Base-by-base conservation (phyloP, 2,329 filamentous ascomycete species). In the Aspergillus ibericus region DNA sequence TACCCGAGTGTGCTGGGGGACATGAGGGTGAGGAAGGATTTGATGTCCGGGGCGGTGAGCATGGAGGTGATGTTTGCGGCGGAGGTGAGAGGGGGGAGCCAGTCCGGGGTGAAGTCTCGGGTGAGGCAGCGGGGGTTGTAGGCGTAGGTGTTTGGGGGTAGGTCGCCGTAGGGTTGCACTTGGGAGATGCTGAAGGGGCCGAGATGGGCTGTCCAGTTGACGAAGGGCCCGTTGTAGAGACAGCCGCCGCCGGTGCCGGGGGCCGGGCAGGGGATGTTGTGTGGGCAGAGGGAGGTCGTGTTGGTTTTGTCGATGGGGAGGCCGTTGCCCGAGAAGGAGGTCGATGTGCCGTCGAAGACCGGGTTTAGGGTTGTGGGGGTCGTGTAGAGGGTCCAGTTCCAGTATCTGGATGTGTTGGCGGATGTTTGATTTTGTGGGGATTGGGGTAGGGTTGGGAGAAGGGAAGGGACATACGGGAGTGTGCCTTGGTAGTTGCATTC, bases 401-500 rank as follows among this genome's bases (percentile, higher is more conserved):
- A 65, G 58, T 65, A 64, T 36, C 62, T 64, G n/a, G 6, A 1
- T 6, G 13, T 15, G 38, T 1, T 27, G 27, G 51, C 46, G 35
- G 35, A 34, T 25, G 32, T 27, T 16, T 25, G 22, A 44, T 29
- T 20, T 7, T 10, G 15, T 35, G 40, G 25, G 12, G 18, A 7
- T 25, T 10, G 18, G 12, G 7, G 8, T 15, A 13, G 10, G 50
- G 18, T 16, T n/a, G 18, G 15, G 4, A 8, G 18, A 12, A 15
- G 22, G 9, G n/a, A 22, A 6, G 13, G 27, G 16, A 49, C 62
- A n/a, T 53, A 65, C 61, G 63, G 63, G 3, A 60, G 20, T 3
- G n/a, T 22, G 10, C 63, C 60, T 7, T 16, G 55, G 22, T 64
- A 65, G 8, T 58, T 53, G 40, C 63, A 65, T 57, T 65, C 63